Base-by-base conservation (phyloP, 345 rosid species). In the Euphorbia tirucalli region DNA sequence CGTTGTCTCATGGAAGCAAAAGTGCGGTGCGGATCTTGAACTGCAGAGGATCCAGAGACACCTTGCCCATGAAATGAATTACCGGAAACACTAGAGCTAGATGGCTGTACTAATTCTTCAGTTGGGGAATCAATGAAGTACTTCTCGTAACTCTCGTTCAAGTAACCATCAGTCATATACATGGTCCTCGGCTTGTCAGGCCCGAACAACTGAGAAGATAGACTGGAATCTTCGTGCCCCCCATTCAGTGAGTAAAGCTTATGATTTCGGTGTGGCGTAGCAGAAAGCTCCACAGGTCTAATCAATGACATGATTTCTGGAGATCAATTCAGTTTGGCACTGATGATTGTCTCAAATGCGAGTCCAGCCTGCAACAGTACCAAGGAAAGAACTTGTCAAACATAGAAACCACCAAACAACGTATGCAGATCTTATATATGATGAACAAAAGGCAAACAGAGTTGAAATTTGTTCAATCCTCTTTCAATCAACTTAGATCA, bases 41-140 rank as follows among this genome's bases (percentile, higher is more conserved):
- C 77, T 76, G 80, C 71, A 66, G 90, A 84, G 49, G 85, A 88
- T 73, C 78, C 84, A 37, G 80, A 85, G 74, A 79, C 78, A 59
- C 78, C 86, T 19, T 77, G 79, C 3, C 43, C 81, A 41, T 70
- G 79, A 78, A 83, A 78, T 19, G 89, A 84, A 83, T 83, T 76
- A 28, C 76, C 92, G 16, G 96, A 91, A 37, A 82, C 58, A 13
- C 79, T 85, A 9, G 93, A 87, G 66, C 84, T 84, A 31, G 89
- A 73, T 61, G 91, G 86, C 4, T 82, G 85, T 1, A 71, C 70
- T 22, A 74, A 75, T 72, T 89, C 99, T 49, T 86, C 90, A 0
- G 77, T 71, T 18, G 93, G 96, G 11, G 97, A 95, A 61, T 86
- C 93, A 13, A 85, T 79, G 77, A 94, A 86, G 80, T 88, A 92